phyloP scores from a whole-genome alignment of 345 rosid genomes.

The Luvunga scandens region DNA sequence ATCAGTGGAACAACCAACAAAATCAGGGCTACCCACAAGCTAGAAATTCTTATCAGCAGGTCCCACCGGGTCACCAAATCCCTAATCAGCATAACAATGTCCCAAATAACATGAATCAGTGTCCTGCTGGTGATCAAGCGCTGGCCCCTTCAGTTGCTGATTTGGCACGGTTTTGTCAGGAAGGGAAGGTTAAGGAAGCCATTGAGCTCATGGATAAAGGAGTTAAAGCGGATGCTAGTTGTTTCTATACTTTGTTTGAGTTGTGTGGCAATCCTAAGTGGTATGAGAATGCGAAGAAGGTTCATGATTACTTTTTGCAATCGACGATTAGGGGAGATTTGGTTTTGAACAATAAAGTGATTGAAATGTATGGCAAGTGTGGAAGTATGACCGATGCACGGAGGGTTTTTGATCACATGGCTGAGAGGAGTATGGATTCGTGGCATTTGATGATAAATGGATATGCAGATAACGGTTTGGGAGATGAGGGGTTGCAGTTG shows the following conservation, averaged over 20 bases:
- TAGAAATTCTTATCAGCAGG: constrained; percentile 27
- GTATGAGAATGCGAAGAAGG: constrained; percentile 66
- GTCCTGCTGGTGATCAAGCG: background rate
- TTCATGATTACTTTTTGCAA: constrained; percentile 70
- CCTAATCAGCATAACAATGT: constrained; percentile 29
- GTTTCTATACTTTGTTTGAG: constrained; percentile 49
- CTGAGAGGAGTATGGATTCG: constrained; percentile 57
- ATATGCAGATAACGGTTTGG: constrained; percentile 55
- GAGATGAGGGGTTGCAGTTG: constrained; percentile 73
- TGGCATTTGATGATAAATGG: constrained; percentile 76
- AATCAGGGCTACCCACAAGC: constrained; percentile 30
- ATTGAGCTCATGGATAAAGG: constrained; percentile 64
- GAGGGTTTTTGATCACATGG: constrained; percentile 79
- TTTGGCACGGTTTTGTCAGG: constrained; percentile 43
- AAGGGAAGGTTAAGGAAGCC: constrained; percentile 58
- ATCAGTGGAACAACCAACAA: constrained; percentile 43
- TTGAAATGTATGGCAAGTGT: constrained; percentile 62
- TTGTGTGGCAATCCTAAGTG: constrained; percentile 41
- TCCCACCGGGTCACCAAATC: constrained; percentile 19
- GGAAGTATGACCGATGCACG: constrained; percentile 56
- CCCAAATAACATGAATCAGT: constrained; percentile 23
- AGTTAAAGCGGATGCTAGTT: constrained; percentile 49
- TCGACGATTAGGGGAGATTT: constrained; percentile 55
- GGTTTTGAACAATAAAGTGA: constrained; percentile 48
- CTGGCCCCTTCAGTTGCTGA: constrained; percentile 32